These are phyloP conservation scores for Alternaria sp. DNA, from an alignment of 2,329 filamentous ascomycete genomes.

Conservation along the genomic window DNA sequence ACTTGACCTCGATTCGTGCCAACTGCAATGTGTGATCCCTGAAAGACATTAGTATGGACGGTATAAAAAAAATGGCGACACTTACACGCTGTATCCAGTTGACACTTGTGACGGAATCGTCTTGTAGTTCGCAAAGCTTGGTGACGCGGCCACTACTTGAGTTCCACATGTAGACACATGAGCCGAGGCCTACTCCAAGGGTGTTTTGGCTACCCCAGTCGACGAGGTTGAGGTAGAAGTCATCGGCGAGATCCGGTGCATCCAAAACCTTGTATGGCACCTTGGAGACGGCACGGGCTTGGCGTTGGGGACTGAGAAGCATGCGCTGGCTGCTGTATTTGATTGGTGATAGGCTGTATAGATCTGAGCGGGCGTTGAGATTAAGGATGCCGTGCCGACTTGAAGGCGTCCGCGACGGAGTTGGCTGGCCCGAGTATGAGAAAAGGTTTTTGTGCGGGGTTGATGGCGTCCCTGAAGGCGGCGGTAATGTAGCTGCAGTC, in stretches of 20 bases:
- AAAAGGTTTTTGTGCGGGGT: conserved; percentile 98
- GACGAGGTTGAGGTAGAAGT: conserved; percentile 97
- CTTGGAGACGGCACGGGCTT: conserved; percentile 90
- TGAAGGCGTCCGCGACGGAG: conserved; percentile 87
- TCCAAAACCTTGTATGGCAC: conserved; percentile 98
- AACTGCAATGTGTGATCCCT: conserved; percentile 92
- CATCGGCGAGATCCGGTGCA: conserved; percentile 93
- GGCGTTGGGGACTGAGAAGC: conserved; percentile 87
- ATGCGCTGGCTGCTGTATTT: conserved; percentile 93
- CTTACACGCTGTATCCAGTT: conserved; percentile 91
- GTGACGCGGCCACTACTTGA: conserved; percentile 89
- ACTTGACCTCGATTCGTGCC: conserved; percentile 94
- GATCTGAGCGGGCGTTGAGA: conserved; percentile 86
- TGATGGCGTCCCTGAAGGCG: conserved; percentile 81
- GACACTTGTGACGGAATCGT: conserved; percentile 95
- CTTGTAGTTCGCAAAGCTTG: conserved; percentile 89
- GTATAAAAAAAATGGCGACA: background rate
- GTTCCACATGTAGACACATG: conserved; percentile 98
- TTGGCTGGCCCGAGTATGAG: conserved; percentile 86
- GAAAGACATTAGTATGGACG: conserved; percentile 18
- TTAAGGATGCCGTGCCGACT: conserved; percentile 83
- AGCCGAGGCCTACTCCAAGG: conserved; percentile 89
- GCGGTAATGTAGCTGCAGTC: conserved; percentile 69
- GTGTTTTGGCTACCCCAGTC: conserved; percentile 98
- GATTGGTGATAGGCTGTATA: conserved; percentile 95